These are phyloP conservation scores for sweet orange (Citrus sinensis) DNA, from an alignment of 345 rosid species.

Conservation along the genomic window DVS_A1.0 CM039165.1:35409001-35409500, in stretches of 20 bases:
- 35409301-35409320: constrained; percentile 41
- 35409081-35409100: constrained; percentile 1
- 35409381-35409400: constrained; percentile 37
- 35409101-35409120: constrained; percentile 77
- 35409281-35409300: constrained; percentile 50
- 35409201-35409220: no score
- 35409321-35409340: constrained; percentile 52
- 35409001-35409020: constrained; percentile 7
- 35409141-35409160: constrained; percentile 50
- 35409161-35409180: not conserved
- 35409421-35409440: constrained; percentile 80
- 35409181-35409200: not conserved
- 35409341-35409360: constrained; percentile 29
- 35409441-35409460: constrained; percentile 61
- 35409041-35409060: not conserved
- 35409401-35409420: constrained; percentile 68
- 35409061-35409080: not conserved
- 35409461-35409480: constrained; percentile 56
- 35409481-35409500: constrained; percentile 75
- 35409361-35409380: constrained; percentile 54
- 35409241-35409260: constrained; percentile 61
- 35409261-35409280: constrained; percentile 56
- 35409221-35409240: not conserved
- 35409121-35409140: constrained; percentile 70
- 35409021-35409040: constrained; percentile 2